Conservation (phyloP, 75 land plant genomes). For the Adiantum capillusveneris region DNA sequence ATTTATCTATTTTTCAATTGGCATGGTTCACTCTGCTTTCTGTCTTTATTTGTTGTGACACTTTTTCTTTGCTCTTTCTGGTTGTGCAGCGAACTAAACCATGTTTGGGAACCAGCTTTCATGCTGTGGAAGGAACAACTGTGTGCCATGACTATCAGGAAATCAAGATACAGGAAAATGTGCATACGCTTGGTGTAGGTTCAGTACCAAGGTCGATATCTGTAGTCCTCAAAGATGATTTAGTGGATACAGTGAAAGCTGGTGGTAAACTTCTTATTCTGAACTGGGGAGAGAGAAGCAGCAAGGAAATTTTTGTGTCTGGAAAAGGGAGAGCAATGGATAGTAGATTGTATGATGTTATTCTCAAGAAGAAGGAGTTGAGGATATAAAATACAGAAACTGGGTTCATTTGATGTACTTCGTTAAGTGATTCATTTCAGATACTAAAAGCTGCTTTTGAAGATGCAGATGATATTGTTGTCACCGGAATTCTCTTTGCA, state of each 20-base stretch:
- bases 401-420: no score
- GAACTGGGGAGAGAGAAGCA: neutral
- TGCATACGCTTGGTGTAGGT: constrained; percentile 83
- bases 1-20: no score
- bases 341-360: no score
- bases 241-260: constrained; percentile 89
- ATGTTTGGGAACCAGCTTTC: constrained; percentile 63
- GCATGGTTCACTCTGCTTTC: no score
- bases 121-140: constrained; percentile 44
- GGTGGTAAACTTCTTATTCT: constrained; percentile 57
- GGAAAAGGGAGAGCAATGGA: no score
- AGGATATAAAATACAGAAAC: no score
- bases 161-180: constrained; percentile 88
- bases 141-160: constrained; percentile 94
- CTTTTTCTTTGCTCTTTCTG: neutral
- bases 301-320: no score
- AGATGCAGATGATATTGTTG: constrained; percentile 59
- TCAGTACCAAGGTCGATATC: constrained; percentile 92
- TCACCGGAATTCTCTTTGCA: constrained; percentile 59
- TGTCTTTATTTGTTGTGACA: neutral
- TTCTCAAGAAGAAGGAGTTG: no score
- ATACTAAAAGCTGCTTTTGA: constrained; percentile 4
- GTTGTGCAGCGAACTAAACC: constrained; percentile 42
- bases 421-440: neutral
- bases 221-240: constrained; percentile 78